Percentiles rank a stretch among this genome's conserved stretches.
Evolutionary conservation across 495 filamentous ascomycete species (phyloP).

Genomic region (Tuber melanosporum): DNA sequence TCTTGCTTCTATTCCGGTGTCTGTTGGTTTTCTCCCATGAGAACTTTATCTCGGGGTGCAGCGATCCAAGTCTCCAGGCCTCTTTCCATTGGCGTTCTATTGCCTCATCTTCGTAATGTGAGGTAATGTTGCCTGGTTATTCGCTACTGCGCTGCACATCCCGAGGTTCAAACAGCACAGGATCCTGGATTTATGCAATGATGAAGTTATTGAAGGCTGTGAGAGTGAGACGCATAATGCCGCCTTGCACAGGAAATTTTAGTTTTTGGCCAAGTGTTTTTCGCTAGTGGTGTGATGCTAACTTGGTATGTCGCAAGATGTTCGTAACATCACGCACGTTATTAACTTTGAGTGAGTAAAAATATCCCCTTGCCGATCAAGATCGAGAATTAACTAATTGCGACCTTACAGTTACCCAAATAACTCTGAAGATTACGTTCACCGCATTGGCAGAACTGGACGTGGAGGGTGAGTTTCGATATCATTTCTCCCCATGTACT

Average conservation of each 20-base stretch:
- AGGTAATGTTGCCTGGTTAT: constrained; percentile 38
- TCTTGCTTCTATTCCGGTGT: constrained; percentile 42
- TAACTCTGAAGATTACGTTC: constrained; percentile 99
- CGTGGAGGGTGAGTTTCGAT: constrained; percentile 57
- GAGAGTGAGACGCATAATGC: constrained; percentile 43
- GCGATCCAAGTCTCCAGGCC: constrained; percentile 37
- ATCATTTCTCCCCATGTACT: not conserved
- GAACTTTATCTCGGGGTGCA: constrained; percentile 44
- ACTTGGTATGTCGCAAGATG: constrained; percentile 76
- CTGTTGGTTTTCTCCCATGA: constrained; percentile 44
- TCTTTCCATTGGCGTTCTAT: constrained; percentile 37
- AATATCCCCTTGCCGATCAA: not conserved
- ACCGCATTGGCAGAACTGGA: constrained; percentile 95
- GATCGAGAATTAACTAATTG: constrained; percentile 19
- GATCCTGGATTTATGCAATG: constrained; percentile 43
- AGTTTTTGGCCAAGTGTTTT: constrained; percentile 37
- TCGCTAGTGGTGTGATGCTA: constrained; percentile 57
- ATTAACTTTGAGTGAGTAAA: constrained; percentile 79
- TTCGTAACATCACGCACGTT: constrained; percentile 99
- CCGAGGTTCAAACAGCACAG: constrained; percentile 42
- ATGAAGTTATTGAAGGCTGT: constrained; percentile 40
- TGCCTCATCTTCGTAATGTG: constrained; percentile 33
- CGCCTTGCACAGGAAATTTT: constrained; percentile 39
- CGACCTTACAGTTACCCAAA: constrained; percentile 55
- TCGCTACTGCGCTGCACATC: constrained; percentile 42